Evolutionary conservation across 2,329 filamentous ascomycete genomes (phyloP), one percentile per base, ranked within the genome.

Genomic region (Chrysoporthe puriensis): DNA sequence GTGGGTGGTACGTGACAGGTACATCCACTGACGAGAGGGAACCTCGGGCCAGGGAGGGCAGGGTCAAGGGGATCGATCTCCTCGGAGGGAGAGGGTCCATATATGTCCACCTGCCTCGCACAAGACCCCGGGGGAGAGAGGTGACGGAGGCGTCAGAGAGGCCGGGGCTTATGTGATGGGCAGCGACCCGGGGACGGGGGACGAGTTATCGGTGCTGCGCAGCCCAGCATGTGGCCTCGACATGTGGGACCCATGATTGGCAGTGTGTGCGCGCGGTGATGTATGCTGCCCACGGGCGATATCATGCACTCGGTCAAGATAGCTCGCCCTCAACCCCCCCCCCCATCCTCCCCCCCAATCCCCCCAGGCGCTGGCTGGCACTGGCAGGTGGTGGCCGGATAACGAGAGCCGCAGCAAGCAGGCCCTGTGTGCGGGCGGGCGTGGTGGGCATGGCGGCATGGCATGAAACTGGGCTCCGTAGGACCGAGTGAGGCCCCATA

Each of bases 401-500:
- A 44, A 54, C n/a, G 48, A 44, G 48, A 60, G 57, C 57, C 57
- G 57, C 36, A 26, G 26, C 26, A 26, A 26, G 26, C 26, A 26
- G 26, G 26, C 26, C 26, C 26, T 26, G 26, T 26, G 26, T 26
- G 26, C 26, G 26, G 26, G 26, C 26, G 26, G 26, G 26, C 26
- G 26, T 26, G 26, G 26, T 26, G 26, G 26, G 26, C 26, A 26
- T 26, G 26, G 26, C 26, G 26, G 26, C 26, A 26, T 26, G 26
- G 26, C 26, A 26, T 69, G 64, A 42, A 67, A 64, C 43, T 63
- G 65, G 26, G 26, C 44, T 69, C 68, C 68, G 68, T 63, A 64
- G 68, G 68, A 63, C 68, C 68, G 68, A 69, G 60, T 69, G 32
- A 64, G 60, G 52, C 46, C 43, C 65, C 46, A 62, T 67, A 56